These are phyloP conservation scores for Vitellaria paradoxa DNA, from an alignment of 179 eudicot genomes.

Conservation along the genomic window DNA sequence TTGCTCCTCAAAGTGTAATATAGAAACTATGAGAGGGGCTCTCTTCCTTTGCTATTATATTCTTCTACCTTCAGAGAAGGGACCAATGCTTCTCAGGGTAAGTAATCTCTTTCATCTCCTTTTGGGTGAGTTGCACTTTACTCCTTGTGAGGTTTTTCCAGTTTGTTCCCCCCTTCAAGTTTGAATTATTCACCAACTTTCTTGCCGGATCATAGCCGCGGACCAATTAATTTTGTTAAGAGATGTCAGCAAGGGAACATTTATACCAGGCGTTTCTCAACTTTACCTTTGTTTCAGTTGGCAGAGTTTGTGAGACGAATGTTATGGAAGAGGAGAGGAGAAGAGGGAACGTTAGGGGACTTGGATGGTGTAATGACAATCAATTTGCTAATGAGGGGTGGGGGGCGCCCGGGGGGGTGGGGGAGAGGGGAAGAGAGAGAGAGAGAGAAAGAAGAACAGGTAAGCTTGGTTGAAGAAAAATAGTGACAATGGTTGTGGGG, in stretches of 20 bases:
- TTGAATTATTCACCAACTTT: neutral
- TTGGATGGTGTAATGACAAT: neutral
- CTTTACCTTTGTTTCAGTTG: slow-evolving; percentile 5
- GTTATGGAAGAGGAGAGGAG: neutral
- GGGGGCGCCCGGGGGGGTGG: no score
- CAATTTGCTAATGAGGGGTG: no score
- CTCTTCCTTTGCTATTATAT: slow-evolving; percentile 62
- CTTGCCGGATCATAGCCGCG: neutral
- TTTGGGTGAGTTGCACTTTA: neutral
- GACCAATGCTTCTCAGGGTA: slow-evolving; percentile 82
- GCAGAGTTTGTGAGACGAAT: neutral
- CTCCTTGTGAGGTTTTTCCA: neutral
- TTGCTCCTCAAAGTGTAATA: slow-evolving; percentile 70
- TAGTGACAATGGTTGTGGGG: no score
- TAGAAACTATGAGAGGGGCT: slow-evolving; percentile 59
- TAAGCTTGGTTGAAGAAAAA: no score
- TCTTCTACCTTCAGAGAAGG: slow-evolving; percentile 74
- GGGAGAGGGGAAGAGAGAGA: no score
- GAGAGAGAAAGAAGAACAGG: no score
- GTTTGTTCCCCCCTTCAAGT: neutral
- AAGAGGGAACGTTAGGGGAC: neutral
- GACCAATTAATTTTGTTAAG: neutral
- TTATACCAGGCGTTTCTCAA: neutral
- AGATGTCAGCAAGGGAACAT: neutral
- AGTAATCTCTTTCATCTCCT: slow-evolving; percentile 9